Base-by-base conservation (phyloP, 495 filamentous ascomycete genomes). In the Schizothecium vesticola region DNA sequence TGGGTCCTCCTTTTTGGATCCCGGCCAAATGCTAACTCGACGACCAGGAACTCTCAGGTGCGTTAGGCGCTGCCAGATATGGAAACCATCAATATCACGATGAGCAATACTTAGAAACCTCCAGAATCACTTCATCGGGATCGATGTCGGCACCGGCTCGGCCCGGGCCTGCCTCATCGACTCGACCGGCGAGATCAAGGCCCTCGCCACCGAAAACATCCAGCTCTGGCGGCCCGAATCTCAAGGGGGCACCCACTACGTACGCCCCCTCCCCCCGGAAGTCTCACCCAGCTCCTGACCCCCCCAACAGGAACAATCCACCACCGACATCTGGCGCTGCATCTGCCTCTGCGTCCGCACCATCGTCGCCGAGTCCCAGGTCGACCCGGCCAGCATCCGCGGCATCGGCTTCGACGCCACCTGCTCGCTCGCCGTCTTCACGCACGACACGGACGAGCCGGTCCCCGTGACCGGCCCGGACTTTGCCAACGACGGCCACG, bases 341-440 rank as follows among this genome's bases (percentile, higher is more conserved):
- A 95, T 99, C 75, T 95, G 92, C 76, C 79, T 82, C 63, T 93
- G 91, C 51, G 91, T 96, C 31, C 88, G 91, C 67, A 85, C 87
- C 36, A 91, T 91, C 31, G 82, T 97, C 71, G 85, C 84, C 73
- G 87, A 94, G 75, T 89, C 95, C 64, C 89, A 88, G 72, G 88
- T 97, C 74, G 87, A 91, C 70, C 85, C 89, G 7, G 77, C 76
- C 63, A 86, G 85, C 19, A 88, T 99, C 69, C 88, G 89, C 56
- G 95, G 95, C 56, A 91, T 99, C 71, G 95, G 94, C 21, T 97
- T 99, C 77, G 95, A 99, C 77, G 95, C 95, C 11, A 99, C 95
- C 13, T 99, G 95, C 83, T 99, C 95, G 5, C 85, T 98, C 33
- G 86, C 92, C 10, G 93, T 98, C 64, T 96, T 99, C 80, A 86